Evolutionary conservation across 148 eudicot genomes (phyloP).

Genomic region (Pouteria glomerata): DNA sequence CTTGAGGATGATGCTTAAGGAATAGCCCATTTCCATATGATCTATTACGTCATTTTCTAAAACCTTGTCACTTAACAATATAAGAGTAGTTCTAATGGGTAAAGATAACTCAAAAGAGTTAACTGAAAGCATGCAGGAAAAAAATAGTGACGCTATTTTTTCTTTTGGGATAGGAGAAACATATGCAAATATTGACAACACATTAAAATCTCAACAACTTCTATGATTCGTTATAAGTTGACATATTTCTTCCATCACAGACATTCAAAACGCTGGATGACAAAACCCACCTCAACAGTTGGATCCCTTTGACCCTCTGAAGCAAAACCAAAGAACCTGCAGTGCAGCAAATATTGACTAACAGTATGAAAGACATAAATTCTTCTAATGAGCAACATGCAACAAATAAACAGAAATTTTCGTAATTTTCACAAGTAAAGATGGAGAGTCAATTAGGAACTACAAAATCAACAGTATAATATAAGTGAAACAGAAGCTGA

Average conservation of each 20-base stretch:
- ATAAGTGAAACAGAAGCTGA: background rate
- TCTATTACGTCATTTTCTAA: too few species aligned
- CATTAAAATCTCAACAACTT: background rate
- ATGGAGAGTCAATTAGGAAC: background rate
- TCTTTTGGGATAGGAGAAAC: background rate
- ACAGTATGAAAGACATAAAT: background rate
- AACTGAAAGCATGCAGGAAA: too few species aligned
- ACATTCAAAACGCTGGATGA: background rate
- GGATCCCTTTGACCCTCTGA: constrained; percentile 97
- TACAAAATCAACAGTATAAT: background rate
- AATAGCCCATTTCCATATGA: too few species aligned
- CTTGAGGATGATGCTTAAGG: too few species aligned
- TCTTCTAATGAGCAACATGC: background rate
- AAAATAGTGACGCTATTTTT: too few species aligned
- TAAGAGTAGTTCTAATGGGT: too few species aligned
- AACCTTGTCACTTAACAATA: too few species aligned
- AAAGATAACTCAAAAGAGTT: too few species aligned
- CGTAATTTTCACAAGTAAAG: background rate
- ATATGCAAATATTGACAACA: constrained; percentile 3
- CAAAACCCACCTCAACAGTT: constrained; percentile 64
- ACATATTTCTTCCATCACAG: background rate
- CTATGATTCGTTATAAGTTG: background rate
- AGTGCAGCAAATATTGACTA: constrained; percentile 13
- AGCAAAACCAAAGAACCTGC: constrained; percentile 91
- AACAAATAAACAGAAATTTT: background rate